phyloP scores from a whole-genome alignment of 2,329 filamentous ascomycete genomes.

The Berkeleyomyces rouxiae region DNA sequence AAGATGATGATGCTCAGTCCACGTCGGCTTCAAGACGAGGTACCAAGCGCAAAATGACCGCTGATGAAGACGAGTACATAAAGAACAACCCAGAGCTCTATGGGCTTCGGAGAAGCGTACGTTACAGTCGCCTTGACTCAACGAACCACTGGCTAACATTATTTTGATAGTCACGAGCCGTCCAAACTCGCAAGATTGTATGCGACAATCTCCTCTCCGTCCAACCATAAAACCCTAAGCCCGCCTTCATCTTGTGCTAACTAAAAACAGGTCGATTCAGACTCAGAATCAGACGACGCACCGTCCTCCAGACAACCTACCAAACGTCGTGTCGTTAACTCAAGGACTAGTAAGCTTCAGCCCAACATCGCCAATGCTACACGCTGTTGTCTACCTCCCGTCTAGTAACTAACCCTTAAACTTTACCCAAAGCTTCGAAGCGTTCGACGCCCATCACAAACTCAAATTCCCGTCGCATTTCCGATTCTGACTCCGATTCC shows the following conservation, averaged over 20 bases:
- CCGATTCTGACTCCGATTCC: slow-evolving; percentile 52
- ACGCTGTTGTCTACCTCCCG: background rate
- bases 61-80: slow-evolving; percentile 69
- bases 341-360: slow-evolving; percentile 39
- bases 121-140: slow-evolving; percentile 19
- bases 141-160: slow-evolving; percentile 4
- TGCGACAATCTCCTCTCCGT: slow-evolving; percentile 8
- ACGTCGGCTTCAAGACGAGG: slow-evolving; percentile 53
- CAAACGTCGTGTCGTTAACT: slow-evolving; percentile 50
- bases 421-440: slow-evolving; percentile 35
- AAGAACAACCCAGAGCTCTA: slow-evolving; percentile 87
- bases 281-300: slow-evolving; percentile 47
- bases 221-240: background rate
- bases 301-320: slow-evolving; percentile 43
- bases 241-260: background rate
- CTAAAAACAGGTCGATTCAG: slow-evolving; percentile 31
- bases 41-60: slow-evolving; percentile 53
- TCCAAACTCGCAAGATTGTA: slow-evolving; percentile 42
- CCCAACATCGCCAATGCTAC: slow-evolving; percentile 4
- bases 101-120: slow-evolving; percentile 80
- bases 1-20: slow-evolving; percentile 32
- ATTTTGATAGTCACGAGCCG: slow-evolving; percentile 33
- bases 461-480: slow-evolving; percentile 29
- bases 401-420: slow-evolving; percentile 15
- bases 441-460: slow-evolving; percentile 31